Evolutionary conservation across 1,139 yeast species (phyloP), one percentile per base, ranked within the genome.

Genomic region (Suhomyces atakaporum): DNA sequence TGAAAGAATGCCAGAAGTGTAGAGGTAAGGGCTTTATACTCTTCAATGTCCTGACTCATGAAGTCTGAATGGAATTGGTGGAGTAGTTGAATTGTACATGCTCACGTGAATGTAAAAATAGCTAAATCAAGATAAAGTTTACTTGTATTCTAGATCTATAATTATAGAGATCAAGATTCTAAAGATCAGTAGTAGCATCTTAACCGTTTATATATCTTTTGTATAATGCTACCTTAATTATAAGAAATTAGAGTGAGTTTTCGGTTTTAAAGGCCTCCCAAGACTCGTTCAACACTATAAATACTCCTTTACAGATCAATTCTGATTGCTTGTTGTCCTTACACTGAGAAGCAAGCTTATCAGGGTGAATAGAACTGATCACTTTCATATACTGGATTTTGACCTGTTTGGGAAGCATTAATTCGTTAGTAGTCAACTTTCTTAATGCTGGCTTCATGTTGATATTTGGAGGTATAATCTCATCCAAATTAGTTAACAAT

Each of bases 331-430:
- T 66, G 20, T 65, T 61, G 7, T 81, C 62, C 22, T 70, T 66
- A 18, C 51, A 46, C 32, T 49, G 53, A 13, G 49, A 45, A 4
- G 79, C 69, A 26, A 89, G 66, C 59, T 94, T 94, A 59, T 94
- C 98, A 0, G 98, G 98, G 56, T 94, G 99, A 5, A 94, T 88
- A 48, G 83, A 79, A 22, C 96, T 82, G 27, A 89, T 94, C 1
- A 96, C 97, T 59, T 88, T 92, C 90, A 94, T 77, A 60, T 92
- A 94, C 22, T 73, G 72, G 30, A 90, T 66, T 58, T 92, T 90
- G 29, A 90, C 97, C 56, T 85, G 89, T 50, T 88, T 89, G n/a
- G 95, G 90, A 48, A 90, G 66, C 49, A 92, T 92, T 42, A 94
- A 67, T 40, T 92, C 97, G 11, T 84, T 75, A 47, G 84, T 60